Evolutionary conservation across 805 yeast species (phyloP).

Genomic region (Saturnispora ahearnii): DNA sequence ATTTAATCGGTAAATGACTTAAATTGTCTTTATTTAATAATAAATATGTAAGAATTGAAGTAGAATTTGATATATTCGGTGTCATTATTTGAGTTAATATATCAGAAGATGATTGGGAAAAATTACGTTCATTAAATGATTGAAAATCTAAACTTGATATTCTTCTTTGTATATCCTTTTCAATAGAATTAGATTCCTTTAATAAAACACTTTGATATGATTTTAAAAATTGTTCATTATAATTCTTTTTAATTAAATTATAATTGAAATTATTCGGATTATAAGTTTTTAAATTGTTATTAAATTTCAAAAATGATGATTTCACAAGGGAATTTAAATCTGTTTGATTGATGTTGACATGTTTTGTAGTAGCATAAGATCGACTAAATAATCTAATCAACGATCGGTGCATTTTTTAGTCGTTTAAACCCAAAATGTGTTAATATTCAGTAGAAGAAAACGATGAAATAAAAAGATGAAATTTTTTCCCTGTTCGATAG

Average conservation of each 20-base stretch:
- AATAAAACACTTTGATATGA: conserved; percentile 3
- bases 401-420: neutral
- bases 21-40: conserved; percentile 5
- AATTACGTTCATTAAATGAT: neutral
- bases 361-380: neutral
- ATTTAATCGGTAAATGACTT: neutral
- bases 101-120: neutral
- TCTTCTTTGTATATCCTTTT: conserved; percentile 6
- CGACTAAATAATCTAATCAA: neutral
- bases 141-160: conserved; percentile 2
- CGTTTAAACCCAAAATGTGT: neutral
- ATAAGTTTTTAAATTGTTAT: conserved; percentile 4
- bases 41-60: neutral
- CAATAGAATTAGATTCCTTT: conserved; percentile 6
- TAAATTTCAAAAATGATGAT: conserved; percentile 11
- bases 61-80: conserved; percentile 11
- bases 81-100: conserved; percentile 8
- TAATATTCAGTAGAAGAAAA: neutral
- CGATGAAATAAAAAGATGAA: neutral
- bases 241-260: conserved; percentile 10
- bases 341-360: neutral
- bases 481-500: neutral
- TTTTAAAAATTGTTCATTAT: conserved; percentile 8
- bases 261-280: conserved; percentile 7
- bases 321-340: conserved; percentile 3